Evolutionary conservation across 2,329 filamentous ascomycete species (phyloP).

Genomic region (Colletotrichum cuscutae): DNA sequence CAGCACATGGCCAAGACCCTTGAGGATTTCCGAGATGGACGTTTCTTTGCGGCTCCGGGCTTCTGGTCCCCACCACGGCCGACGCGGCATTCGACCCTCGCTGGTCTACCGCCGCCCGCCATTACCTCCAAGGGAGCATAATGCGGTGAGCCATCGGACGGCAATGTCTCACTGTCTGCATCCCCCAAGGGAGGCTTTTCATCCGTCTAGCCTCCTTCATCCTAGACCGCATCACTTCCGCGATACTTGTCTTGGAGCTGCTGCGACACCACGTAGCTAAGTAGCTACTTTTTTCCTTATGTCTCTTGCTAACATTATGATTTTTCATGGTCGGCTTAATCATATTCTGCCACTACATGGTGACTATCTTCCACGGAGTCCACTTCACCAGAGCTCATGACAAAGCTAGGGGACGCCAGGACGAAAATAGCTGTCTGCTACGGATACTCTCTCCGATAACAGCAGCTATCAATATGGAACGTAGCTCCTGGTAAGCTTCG

Average conservation of each 20-base stretch:
- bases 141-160: slow-evolving; percentile 30
- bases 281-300: slow-evolving; percentile 20
- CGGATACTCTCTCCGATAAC: neutral
- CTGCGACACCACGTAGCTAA: slow-evolving; percentile 17
- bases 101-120: neutral
- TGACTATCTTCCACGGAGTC: neutral
- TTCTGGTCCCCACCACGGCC: slow-evolving; percentile 8
- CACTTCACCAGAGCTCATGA: neutral
- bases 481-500: slow-evolving; percentile 30
- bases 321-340: neutral
- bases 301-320: slow-evolving; percentile 13
- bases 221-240: neutral
- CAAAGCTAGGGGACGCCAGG: neutral
- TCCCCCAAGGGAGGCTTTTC: slow-evolving; percentile 11
- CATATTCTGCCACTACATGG: neutral
- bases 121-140: neutral
- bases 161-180: slow-evolving; percentile 24
- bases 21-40: neutral
- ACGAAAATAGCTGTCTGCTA: slow-evolving; percentile 3
- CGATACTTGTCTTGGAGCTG: slow-evolving; percentile 16
- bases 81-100: neutral
- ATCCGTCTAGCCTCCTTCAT: slow-evolving; percentile 26
- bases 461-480: slow-evolving; percentile 30
- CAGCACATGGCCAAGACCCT: neutral
- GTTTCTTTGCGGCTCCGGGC: slow-evolving; percentile 9